A percentile compares a stretch with the other conserved stretches of the same genome.
phyloP scores from a whole-genome alignment of 1,284 basidiomycete genomes.

The Ustilago cynodontis region DNA sequence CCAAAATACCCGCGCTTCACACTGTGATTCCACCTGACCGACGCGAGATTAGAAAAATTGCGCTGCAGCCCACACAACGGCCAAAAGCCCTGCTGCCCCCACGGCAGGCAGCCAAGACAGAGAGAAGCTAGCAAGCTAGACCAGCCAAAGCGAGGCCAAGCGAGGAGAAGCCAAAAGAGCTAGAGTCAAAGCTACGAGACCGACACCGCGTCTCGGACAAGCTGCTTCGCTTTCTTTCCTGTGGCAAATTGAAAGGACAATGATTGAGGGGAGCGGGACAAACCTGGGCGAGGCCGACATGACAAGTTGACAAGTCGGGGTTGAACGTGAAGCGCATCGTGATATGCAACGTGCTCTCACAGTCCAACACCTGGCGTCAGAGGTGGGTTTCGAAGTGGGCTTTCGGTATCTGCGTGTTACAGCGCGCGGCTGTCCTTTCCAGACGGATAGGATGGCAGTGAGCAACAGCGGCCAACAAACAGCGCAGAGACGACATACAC shows the following conservation, averaged over 20 bases:
- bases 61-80: conserved; percentile 7
- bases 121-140: background rate
- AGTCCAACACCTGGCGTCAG: background rate
- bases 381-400: no score
- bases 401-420: no score
- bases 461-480: background rate
- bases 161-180: background rate
- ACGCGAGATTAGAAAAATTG: conserved; percentile 9
- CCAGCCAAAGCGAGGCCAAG: background rate
- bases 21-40: background rate
- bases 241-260: no score
- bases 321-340: background rate
- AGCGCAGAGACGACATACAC: no score
- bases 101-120: background rate
- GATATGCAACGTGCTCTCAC: background rate
- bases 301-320: background rate
- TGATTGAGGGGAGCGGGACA: no score
- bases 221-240: background rate
- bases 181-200: background rate
- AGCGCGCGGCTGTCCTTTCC: background rate
- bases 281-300: background rate
- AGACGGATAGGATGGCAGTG: background rate
- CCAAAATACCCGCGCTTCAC: no score
- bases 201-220: background rate
- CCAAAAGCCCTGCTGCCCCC: background rate